Evolutionary conservation across 331 rosid species (phyloP).

Genomic region (Spiraea crenata): DNA sequence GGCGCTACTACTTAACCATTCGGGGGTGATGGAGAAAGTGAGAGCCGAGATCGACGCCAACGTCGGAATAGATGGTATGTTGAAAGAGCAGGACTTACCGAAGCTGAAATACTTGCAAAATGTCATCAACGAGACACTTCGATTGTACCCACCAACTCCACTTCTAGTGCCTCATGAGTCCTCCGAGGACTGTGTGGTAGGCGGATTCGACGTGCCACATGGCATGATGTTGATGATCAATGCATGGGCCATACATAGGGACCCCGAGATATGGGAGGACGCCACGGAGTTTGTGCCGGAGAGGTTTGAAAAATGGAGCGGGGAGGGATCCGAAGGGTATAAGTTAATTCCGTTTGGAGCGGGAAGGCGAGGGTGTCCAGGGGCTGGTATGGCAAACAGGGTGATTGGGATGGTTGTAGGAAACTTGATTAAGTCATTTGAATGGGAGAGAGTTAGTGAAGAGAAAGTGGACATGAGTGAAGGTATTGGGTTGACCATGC

Average conservation of each 20-base stretch:
- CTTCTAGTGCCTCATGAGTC: slow-evolving; percentile 28
- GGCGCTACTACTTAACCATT: slow-evolving; percentile 26
- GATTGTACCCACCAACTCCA: slow-evolving; percentile 24
- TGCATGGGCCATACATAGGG: slow-evolving; percentile 30
- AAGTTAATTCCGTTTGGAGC: slow-evolving; percentile 31
- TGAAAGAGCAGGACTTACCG: slow-evolving; percentile 16
- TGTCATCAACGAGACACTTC: slow-evolving; percentile 27
- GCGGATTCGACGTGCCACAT: slow-evolving; percentile 24
- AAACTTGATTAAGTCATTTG: slow-evolving; percentile 28
- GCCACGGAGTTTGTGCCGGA: slow-evolving; percentile 23
- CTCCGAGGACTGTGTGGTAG: slow-evolving; percentile 22
- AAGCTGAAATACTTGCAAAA: slow-evolving; percentile 19
- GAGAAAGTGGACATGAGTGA: slow-evolving; percentile 26
- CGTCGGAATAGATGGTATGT: slow-evolving; percentile 12
- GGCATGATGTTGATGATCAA: slow-evolving; percentile 34
- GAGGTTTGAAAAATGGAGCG: slow-evolving; percentile 21
- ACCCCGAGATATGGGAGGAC: slow-evolving; percentile 28
- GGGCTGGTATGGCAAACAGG: slow-evolving; percentile 28
- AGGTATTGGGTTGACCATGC: slow-evolving; percentile 25
- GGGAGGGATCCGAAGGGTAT: slow-evolving; percentile 5
- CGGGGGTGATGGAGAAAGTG: slow-evolving; percentile 9
- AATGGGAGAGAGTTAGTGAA: slow-evolving; percentile 26
- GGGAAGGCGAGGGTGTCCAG: slow-evolving; percentile 40
- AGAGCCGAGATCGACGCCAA: slow-evolving; percentile 15
- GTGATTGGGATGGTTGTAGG: slow-evolving; percentile 32